Evolutionary conservation across 257 asterid genomes (phyloP), one percentile per base, ranked within the genome.

Genomic region (Solanum phureja): DNA sequence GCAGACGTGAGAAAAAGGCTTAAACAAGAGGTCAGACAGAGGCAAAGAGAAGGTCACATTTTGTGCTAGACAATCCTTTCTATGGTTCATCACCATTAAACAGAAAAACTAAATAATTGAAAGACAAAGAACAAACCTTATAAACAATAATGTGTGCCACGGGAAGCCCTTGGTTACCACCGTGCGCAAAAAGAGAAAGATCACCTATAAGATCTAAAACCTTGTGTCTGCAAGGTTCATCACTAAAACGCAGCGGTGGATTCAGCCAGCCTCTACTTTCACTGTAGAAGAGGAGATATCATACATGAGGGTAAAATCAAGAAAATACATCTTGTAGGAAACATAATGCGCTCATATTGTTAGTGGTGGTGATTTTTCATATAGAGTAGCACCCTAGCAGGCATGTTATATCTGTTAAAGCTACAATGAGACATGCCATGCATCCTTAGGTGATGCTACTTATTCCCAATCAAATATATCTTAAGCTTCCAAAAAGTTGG

Each of bases 161-260:
- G 40, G 91, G 92, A 90, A 97, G 93, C 86, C 99, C 99, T 88
- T 95, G 99, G 92, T 89, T 94, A 66, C 99, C 98, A 87, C 90
- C 91, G 85, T 89, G 89, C 87, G 98, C 98, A 87, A 97, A 92
- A 90, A 97, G 98, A 86, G 99, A 97, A 84, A 97, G 83, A 86
- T 97, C 99, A 42, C 99, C 99, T 87, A 97, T 95, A 89, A 97
- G 95, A 93, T 97, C 99, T 88, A 97, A 91, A 88, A 93, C 95
- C 94, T 97, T 97, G 89, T 97, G 99, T 87, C 99, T 93, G 90
- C 99, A 95, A 64, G 99, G 98, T 92, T 97, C 99, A 33, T 97
- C 93, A 33, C 81, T 87, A 86, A 91, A 95, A 83, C 91, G 98
- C 86, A 97, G 92, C 1, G 99, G 99, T 86, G 98, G 98, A 87